Percentiles rank a stretch among this genome's conserved stretches.
Evolutionary conservation across 1,284 basidiomycete species (phyloP).

Genomic region (Pholiota adiposa): DNA sequence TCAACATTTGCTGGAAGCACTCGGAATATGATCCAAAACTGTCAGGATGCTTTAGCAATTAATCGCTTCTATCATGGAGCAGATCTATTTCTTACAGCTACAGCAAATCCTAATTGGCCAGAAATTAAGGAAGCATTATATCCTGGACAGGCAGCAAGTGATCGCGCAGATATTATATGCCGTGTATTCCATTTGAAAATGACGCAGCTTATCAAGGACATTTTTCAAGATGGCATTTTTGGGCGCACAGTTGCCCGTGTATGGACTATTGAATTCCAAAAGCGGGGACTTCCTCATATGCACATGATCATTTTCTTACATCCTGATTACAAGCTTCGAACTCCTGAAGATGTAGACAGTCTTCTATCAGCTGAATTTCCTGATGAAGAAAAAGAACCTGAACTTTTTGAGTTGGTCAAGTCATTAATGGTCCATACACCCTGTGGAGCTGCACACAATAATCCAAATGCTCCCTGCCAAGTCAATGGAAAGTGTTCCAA

Average conservation of each 20-base stretch:
- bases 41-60: no score
- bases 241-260: not conserved
- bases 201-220: no score
- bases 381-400: slow-evolving; percentile 38
- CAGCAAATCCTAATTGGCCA: no score
- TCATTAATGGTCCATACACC: slow-evolving; percentile 50
- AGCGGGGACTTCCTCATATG: slow-evolving; percentile 2
- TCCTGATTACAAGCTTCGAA: not conserved
- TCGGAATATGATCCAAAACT: no score
- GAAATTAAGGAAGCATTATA: no score
- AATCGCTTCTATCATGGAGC: no score
- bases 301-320: not conserved
- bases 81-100: no score
- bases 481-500: slow-evolving; percentile 2
- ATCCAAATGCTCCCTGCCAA: slow-evolving; percentile 30
- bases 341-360: slow-evolving; percentile 14
- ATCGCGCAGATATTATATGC: no score
- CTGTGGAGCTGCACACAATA: slow-evolving; percentile 38
- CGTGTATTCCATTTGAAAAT: no score
- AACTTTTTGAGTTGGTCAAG: slow-evolving; percentile 36
- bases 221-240: not conserved
- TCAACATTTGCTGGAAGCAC: no score
- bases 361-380: slow-evolving; percentile 38
- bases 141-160: no score
- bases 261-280: slow-evolving; percentile 9